These are phyloP conservation scores for Glomus cerebriforme DNA, from an alignment of 192 early-diverging fungal genomes.

Conservation along the genomic window DNA sequence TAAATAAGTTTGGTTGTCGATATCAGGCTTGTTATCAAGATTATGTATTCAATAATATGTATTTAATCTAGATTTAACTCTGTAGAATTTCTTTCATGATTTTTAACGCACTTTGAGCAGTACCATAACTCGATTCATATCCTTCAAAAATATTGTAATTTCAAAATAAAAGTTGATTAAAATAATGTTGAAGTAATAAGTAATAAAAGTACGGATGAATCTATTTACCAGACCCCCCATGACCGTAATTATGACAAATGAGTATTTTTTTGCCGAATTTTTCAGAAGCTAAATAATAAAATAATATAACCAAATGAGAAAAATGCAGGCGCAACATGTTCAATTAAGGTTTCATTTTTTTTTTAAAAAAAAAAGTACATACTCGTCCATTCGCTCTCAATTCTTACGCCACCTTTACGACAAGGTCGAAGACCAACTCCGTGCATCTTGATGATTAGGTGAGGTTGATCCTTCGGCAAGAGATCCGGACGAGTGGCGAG, in stretches of 20 bases:
- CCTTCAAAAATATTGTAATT: conserved; percentile 34
- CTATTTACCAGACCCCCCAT: conserved; percentile 61
- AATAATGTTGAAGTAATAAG: neutral
- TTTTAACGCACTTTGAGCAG: conserved; percentile 46
- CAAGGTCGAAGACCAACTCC: conserved; percentile 59
- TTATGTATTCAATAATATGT: conserved; percentile 6
- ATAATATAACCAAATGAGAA: conserved; percentile 15
- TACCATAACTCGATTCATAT: conserved; percentile 64
- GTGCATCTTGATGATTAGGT: conserved; percentile 40
- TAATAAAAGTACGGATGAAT: conserved; percentile 23
- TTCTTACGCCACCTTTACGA: conserved; percentile 52
- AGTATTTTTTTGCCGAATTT: conserved; percentile 31
- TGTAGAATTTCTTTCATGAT: conserved; percentile 42
- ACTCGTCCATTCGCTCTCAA: conserved; percentile 50
- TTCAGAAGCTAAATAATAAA: conserved; percentile 11
- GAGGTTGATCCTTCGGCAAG: conserved; percentile 40
- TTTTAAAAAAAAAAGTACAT: conserved; percentile 26
- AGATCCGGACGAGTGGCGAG: conserved; percentile 45
- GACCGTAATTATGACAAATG: conserved; percentile 68
- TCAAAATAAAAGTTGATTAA: neutral
- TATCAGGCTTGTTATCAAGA: neutral
- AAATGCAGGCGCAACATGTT: neutral
- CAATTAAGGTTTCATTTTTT: conserved; percentile 32
- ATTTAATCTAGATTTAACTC: conserved; percentile 10
- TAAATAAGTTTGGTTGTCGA: conserved; percentile 5